Conservation (phyloP, 179 eudicot genomes). For the Nepenthes alata region DNA sequence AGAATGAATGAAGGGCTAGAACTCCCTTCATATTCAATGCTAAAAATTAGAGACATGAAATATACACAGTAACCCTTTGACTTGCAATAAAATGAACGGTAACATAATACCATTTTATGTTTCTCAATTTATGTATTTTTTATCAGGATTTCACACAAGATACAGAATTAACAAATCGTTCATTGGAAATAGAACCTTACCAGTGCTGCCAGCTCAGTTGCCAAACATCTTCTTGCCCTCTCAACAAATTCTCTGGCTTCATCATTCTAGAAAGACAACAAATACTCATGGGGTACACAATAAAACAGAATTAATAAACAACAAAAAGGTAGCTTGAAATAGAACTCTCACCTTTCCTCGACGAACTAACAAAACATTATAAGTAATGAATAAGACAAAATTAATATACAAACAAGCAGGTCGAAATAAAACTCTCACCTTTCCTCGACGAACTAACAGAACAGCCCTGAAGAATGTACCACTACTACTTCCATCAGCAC, state of each 20-base stretch:
- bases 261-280: constrained; percentile 50
- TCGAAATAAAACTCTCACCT: constrained; percentile 32
- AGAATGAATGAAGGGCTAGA: no score
- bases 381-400: not conserved
- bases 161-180: not conserved
- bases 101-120: not conserved
- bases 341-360: constrained; percentile 54
- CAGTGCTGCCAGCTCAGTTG: constrained; percentile 96
- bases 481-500: constrained; percentile 89
- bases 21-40: no score
- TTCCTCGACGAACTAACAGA: constrained; percentile 71
- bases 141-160: not conserved
- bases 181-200: constrained; percentile 26
- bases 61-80: not conserved
- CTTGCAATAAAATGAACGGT: not conserved
- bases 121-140: no score
- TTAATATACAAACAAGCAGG: not conserved
- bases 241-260: constrained; percentile 95
- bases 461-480: constrained; percentile 95
- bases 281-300: constrained; percentile 2
- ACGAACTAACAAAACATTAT: constrained; percentile 63
- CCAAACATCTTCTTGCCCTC: constrained; percentile 94
- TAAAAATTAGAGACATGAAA: not conserved
- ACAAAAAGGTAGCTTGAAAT: not conserved
- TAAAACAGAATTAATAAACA: not conserved